These are phyloP conservation scores for Taiwanofungus camphoratus DNA, from an alignment of 1,284 basidiomycete species.

Conservation along the genomic window DNA sequence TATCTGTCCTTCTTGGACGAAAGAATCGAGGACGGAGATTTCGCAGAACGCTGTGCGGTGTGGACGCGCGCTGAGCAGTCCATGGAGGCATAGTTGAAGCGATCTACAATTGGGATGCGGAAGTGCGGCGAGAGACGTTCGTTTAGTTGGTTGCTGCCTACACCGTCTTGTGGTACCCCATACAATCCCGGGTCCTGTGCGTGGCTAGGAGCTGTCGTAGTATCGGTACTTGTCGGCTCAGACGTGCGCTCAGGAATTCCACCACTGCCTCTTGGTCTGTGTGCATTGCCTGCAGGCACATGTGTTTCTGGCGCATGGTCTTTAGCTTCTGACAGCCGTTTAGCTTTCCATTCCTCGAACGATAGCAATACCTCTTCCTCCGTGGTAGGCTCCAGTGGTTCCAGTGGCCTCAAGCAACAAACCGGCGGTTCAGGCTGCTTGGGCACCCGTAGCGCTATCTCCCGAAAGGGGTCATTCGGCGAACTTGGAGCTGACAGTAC, in stretches of 20 bases:
- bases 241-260: slow-evolving; percentile 9
- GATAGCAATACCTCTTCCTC: slow-evolving; percentile 69
- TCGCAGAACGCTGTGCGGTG: slow-evolving; percentile 75
- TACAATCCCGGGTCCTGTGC: neutral
- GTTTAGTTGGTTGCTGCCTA: slow-evolving; percentile 12
- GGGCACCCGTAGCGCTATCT: slow-evolving; percentile 40
- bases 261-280: slow-evolving; percentile 8
- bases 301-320: slow-evolving; percentile 13
- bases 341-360: slow-evolving; percentile 89
- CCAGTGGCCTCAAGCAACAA: slow-evolving; percentile 58
- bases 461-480: slow-evolving; percentile 54
- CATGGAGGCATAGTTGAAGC: slow-evolving; percentile 91
- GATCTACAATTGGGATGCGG: slow-evolving; percentile 62
- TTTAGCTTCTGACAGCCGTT: slow-evolving; percentile 38
- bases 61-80: slow-evolving; percentile 95
- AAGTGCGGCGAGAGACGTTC: slow-evolving; percentile 51
- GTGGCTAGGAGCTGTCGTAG: slow-evolving; percentile 4
- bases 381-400: slow-evolving; percentile 38
- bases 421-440: slow-evolving; percentile 50
- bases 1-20: slow-evolving; percentile 91
- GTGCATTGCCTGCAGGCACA: slow-evolving; percentile 11
- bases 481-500: slow-evolving; percentile 37
- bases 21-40: slow-evolving; percentile 81
- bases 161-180: slow-evolving; percentile 8
- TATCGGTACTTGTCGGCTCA: slow-evolving; percentile 5